Evolutionary conservation across 805 yeast species (phyloP), one percentile per base, ranked within the genome.

Genomic region (Ogataea corticis): DNA sequence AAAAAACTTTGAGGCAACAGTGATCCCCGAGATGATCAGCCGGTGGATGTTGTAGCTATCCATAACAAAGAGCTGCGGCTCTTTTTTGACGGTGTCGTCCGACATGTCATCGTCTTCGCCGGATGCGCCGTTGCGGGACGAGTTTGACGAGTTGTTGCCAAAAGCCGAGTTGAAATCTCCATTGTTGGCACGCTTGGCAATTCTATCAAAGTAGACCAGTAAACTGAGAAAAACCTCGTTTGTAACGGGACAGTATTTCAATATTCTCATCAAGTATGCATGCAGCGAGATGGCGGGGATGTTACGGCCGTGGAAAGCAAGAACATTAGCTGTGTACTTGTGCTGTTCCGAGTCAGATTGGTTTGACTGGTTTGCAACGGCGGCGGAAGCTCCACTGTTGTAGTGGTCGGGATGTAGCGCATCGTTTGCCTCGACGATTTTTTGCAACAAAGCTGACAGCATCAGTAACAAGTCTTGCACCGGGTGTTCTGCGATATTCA

Each of bases 191-290:
- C 87, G 76, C 59, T 87, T 87, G 15, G 96, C 94, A 36, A 92
- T 89, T 51, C 98, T 72, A 67, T 94, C 99, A 69, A 94, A 90
- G 65, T 94, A 94, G 25, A 94, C 97, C 57, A 94, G 73, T 29
- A 94, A 69, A 31, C 96, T 84, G 38, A 94, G 70, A 65, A 91
- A 94, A 28, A 94, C 98, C 63, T 94, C 98, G 66, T 92, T 92
- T 2, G 99, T 91, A n/a, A 94, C 94, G 0, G 99, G 98, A 65
- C 99, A 94, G 68, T 94, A 94, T 67, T 92, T 92, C 63, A 92
- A 79, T 23, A 94, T 92, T 61, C 99, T 81, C 34, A 88, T 79
- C 48, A 94, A 74, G 63, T 94, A 94, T 16, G 96, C 94, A 58
- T 89, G 90, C 38, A 94, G 75, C 11, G 91, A 80, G 43, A 94